Conservation (phyloP, 148 eudicot genomes). For the Vaccinium macrocarpon region DNA sequence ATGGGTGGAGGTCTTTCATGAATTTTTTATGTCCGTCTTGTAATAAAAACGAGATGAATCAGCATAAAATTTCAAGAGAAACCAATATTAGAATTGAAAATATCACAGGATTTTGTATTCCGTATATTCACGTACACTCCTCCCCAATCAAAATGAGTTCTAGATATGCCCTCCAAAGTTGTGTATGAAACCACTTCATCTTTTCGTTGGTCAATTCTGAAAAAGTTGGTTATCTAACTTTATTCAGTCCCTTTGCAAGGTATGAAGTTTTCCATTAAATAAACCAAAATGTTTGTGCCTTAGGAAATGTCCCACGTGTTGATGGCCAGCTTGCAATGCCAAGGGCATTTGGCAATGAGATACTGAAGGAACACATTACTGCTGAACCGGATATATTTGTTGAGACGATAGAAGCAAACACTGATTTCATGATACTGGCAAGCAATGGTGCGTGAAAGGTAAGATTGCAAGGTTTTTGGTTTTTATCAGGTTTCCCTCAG, state of each 20-base stretch:
- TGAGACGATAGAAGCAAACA: slow-evolving; percentile 35
- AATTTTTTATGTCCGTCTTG: background rate
- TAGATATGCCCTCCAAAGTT: background rate
- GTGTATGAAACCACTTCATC: background rate
- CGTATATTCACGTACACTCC: background rate
- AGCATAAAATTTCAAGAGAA: background rate
- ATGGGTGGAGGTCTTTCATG: background rate
- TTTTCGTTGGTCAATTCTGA: background rate
- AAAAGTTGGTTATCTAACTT: too few relatives aligned
- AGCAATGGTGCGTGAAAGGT: slow-evolving; percentile 74
- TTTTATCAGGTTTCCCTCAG: background rate
- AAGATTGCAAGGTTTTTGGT: background rate
- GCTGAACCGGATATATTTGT: slow-evolving; percentile 43
- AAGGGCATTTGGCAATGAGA: slow-evolving; percentile 61
- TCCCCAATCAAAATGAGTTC: background rate
- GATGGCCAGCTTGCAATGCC: slow-evolving; percentile 60
- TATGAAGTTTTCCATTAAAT: background rate
- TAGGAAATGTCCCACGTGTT: slow-evolving; percentile 47
- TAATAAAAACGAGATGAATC: background rate
- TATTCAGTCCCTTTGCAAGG: background rate
- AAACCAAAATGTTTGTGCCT: background rate
- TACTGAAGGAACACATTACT: slow-evolving; percentile 51
- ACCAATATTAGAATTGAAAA: background rate
- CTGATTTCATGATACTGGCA: slow-evolving; percentile 47
- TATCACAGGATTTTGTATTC: background rate